A percentile compares a stretch with the other conserved stretches of the same genome.
phyloP scores from a whole-genome alignment of 805 yeast species.

The Hanseniaspora singularis region DNA sequence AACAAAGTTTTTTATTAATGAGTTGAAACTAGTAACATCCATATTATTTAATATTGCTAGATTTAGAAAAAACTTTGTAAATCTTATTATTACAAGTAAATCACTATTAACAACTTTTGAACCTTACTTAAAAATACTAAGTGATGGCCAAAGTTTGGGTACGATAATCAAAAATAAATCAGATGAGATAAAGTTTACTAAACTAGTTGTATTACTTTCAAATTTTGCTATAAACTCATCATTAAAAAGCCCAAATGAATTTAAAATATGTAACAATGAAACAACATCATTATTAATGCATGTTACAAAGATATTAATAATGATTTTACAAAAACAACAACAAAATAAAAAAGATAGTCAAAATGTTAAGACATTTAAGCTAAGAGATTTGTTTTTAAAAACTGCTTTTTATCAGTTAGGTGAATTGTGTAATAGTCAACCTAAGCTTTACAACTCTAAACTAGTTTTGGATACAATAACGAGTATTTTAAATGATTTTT shows the following conservation, averaged over 20 bases:
- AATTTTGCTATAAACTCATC: constrained; percentile 41
- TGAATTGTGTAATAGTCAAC: neutral
- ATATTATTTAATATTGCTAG: constrained; percentile 47
- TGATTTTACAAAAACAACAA: neutral
- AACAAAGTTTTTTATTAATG: constrained; percentile 48
- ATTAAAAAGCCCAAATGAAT: neutral
- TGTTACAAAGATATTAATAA: neutral
- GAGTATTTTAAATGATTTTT: neutral
- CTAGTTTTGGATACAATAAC: neutral
- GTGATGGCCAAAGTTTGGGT: no score
- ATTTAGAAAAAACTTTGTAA: constrained; percentile 35
- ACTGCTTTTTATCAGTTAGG: neutral
- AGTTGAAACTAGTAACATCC: constrained; percentile 64
- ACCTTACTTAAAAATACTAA: constrained; percentile 38
- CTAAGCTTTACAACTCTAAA: neutral
- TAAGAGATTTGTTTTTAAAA: neutral
- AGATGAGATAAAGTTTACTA: constrained; percentile 38
- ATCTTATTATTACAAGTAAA: constrained; percentile 50
- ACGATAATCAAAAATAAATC: no score
- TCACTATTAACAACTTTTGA: constrained; percentile 36
- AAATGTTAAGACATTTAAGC: no score
- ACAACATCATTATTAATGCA: neutral
- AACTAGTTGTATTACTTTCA: constrained; percentile 54
- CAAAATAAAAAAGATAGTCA: neutral
- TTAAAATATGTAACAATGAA: neutral